Conservation (phyloP, 2,329 filamentous ascomycete species). For the Ceratocystis albifundus region DNA sequence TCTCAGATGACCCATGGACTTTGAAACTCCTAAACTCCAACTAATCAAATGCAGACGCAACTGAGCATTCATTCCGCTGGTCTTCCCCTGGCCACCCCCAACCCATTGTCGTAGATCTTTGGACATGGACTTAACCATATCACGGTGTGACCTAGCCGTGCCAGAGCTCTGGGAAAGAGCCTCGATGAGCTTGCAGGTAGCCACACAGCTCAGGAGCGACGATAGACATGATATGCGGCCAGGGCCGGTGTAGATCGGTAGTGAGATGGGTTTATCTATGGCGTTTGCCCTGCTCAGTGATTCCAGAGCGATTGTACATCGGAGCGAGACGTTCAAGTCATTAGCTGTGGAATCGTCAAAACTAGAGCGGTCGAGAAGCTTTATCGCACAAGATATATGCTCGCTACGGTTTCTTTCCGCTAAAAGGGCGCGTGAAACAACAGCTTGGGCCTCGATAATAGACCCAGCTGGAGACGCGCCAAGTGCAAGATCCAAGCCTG, state of each 20-base stretch:
- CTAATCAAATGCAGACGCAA: conserved; percentile 45
- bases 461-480: conserved; percentile 68
- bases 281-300: conserved; percentile 40
- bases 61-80: conserved; percentile 40
- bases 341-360: background rate
- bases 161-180: conserved; percentile 38
- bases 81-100: conserved; percentile 41
- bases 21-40: conserved; percentile 45
- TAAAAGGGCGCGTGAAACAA: conserved; percentile 48
- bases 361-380: conserved; percentile 34
- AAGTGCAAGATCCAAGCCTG: conserved; percentile 56
- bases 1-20: conserved; percentile 48
- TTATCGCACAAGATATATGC: conserved; percentile 46
- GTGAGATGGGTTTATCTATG: conserved; percentile 29
- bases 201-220: conserved; percentile 49
- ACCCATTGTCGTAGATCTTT: conserved; percentile 51
- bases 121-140: conserved; percentile 44
- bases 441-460: conserved; percentile 50
- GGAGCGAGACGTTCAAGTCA: conserved; percentile 46
- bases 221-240: conserved; percentile 32
- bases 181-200: conserved; percentile 48
- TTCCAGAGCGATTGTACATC: conserved; percentile 50
- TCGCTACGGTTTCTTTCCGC: conserved; percentile 42
- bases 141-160: conserved; percentile 37
- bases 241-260: conserved; percentile 23